phyloP scores from a whole-genome alignment of 2,329 filamentous ascomycete species.

The Cercospora zeae-maydis region DNA sequence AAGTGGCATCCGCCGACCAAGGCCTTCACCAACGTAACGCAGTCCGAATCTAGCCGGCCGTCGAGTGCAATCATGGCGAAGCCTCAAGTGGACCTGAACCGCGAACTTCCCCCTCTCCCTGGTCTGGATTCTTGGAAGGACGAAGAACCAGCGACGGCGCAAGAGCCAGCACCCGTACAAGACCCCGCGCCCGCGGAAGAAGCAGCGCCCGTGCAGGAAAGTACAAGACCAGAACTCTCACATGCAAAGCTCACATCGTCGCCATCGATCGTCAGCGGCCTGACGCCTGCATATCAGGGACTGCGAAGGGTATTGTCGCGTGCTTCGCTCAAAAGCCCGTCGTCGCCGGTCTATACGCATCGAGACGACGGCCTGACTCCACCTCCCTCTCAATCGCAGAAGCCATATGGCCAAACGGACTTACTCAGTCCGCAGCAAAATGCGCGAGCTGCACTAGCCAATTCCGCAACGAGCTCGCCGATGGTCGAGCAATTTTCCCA shows the following conservation, averaged over 20 bases:
- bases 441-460: conserved; percentile 1
- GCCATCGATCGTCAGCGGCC: conserved; percentile 1
- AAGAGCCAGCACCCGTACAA: background rate
- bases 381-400: conserved; percentile 18
- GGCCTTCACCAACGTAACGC: conserved; percentile 12
- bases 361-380: conserved; percentile 14
- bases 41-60: conserved; percentile 11
- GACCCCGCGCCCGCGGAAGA: background rate
- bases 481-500: conserved; percentile 10
- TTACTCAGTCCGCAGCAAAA: background rate
- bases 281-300: conserved; percentile 12
- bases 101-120: conserved; percentile 48
- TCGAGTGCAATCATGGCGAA: conserved; percentile 12
- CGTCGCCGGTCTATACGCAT: background rate
- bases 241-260: background rate
- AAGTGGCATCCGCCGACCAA: conserved; percentile 18
- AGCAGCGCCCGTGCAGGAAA: background rate
- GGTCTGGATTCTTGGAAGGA: conserved; percentile 43
- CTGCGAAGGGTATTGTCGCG: conserved; percentile 15
- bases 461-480: conserved; percentile 12
- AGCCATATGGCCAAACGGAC: conserved; percentile 16
- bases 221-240: background rate
- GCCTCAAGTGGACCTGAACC: conserved; percentile 42
- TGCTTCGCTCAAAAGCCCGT: conserved; percentile 2
- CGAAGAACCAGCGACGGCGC: conserved; percentile 6